These are phyloP conservation scores for Russula compacta DNA, from an alignment of 768 basidiomycete genomes.

Conservation along the genomic window DNA sequence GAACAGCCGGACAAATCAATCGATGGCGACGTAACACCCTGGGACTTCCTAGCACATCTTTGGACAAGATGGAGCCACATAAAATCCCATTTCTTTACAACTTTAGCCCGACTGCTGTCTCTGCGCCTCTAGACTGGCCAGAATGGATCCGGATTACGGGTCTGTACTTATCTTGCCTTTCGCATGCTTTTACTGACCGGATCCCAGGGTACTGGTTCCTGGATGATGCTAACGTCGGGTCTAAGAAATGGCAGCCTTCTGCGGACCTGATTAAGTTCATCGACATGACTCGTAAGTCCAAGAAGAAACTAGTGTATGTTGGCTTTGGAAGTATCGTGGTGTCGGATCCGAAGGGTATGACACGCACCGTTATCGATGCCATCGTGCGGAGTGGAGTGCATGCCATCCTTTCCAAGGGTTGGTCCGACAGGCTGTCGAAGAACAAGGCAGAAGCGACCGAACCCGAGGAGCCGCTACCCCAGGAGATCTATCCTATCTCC, in stretches of 20 bases:
- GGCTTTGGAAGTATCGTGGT: slow-evolving; percentile 98
- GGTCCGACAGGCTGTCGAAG: slow-evolving; percentile 86
- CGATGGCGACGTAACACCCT: slow-evolving; percentile 79
- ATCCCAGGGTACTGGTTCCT: slow-evolving; percentile 91
- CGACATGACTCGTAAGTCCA: slow-evolving; percentile 56
- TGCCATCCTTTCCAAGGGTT: slow-evolving; percentile 94
- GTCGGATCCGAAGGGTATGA: slow-evolving; percentile 89
- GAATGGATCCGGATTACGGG: slow-evolving; percentile 97
- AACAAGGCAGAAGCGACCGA: slow-evolving; percentile 45
- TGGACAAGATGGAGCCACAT: slow-evolving; percentile 95
- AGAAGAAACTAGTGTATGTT: slow-evolving; percentile 93
- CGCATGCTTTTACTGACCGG: background rate
- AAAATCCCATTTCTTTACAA: slow-evolving; percentile 98
- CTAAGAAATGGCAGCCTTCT: slow-evolving; percentile 86
- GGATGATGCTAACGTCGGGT: slow-evolving; percentile 81
- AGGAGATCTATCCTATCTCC: slow-evolving; percentile 73
- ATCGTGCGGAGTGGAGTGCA: slow-evolving; percentile 78
- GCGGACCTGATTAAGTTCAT: slow-evolving; percentile 75
- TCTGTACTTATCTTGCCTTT: slow-evolving; percentile 22
- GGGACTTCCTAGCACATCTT: slow-evolving; percentile 66
- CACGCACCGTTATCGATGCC: slow-evolving; percentile 82
- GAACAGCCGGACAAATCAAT: slow-evolving; percentile 89
- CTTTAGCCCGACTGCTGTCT: slow-evolving; percentile 85
- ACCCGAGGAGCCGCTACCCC: slow-evolving; percentile 60
- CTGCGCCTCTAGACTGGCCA: slow-evolving; percentile 95